These are phyloP conservation scores for Termitomyces sp. DNA, from an alignment of 768 basidiomycete genomes.

Conservation along the genomic window DNA sequence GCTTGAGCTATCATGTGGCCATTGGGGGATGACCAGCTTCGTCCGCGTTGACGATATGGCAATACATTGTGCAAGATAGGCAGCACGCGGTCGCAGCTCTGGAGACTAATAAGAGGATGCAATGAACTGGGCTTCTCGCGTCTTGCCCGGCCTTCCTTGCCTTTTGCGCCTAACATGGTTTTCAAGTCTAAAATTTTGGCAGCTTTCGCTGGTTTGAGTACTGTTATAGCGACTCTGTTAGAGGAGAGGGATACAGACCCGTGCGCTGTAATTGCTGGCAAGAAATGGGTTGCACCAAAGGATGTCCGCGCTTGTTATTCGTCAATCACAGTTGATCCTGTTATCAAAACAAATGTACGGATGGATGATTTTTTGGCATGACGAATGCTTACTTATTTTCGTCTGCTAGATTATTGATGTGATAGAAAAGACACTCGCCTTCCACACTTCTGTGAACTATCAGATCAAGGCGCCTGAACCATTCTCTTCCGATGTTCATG, in stretches of 20 bases:
- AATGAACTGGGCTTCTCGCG: not conserved
- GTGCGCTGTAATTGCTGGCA: conserved; percentile 46
- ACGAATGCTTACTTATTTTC: not conserved
- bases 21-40: not conserved
- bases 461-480: conserved; percentile 50
- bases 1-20: not conserved
- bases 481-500: conserved; percentile 50
- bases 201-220: conserved; percentile 8
- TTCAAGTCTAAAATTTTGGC: conserved; percentile 4
- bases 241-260: conserved; percentile 29
- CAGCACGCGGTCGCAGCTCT: not conserved
- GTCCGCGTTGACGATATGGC: conserved; percentile 3
- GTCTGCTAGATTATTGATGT: conserved; percentile 46
- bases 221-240: conserved; percentile 4
- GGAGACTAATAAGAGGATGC: not conserved
- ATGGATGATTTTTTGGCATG: not conserved
- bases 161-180: conserved; percentile 3
- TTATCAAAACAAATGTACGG: conserved; percentile 46
- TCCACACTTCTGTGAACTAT: conserved; percentile 61
- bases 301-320: conserved; percentile 48
- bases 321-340: conserved; percentile 41
- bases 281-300: conserved; percentile 49
- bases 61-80: not conserved
- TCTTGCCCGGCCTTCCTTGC: not conserved
- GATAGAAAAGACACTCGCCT: conserved; percentile 50